These are phyloP conservation scores for Nitzschia inconspicua DNA, from an alignment of 108 stramenopile genomes.

Conservation along the genomic window DNA sequence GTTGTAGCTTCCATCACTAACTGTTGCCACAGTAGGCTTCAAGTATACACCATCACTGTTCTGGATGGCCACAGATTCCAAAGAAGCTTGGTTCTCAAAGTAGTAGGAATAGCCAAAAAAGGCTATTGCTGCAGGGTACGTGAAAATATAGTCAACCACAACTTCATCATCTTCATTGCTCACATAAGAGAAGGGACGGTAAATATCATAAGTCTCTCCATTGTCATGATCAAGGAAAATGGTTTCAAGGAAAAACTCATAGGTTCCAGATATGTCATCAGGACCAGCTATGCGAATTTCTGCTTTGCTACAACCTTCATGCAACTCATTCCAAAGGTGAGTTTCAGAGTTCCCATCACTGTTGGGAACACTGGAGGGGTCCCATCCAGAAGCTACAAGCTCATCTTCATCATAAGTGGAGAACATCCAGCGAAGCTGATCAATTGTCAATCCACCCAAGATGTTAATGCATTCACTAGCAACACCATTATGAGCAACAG, in stretches of 20 bases:
- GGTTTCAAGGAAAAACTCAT: conserved; percentile 8
- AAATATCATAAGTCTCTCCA: not conserved
- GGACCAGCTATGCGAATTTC: conserved; percentile 7
- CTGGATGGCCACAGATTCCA: conserved; percentile 18
- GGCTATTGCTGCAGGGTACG: conserved; percentile 5
- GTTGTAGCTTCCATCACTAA: conserved; percentile 21
- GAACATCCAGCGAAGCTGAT: conserved; percentile 32
- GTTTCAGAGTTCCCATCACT: conserved; percentile 4
- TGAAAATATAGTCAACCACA: not conserved
- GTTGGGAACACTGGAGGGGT: not conserved
- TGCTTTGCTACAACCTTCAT: not conserved
- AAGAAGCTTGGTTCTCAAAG: conserved; percentile 1
- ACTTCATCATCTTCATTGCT: not conserved
- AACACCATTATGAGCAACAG: not conserved
- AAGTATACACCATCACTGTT: conserved; percentile 4
- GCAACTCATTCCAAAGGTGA: conserved; percentile 15
- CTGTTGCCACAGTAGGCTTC: not conserved
- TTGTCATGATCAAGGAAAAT: not conserved
- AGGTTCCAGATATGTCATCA: not conserved
- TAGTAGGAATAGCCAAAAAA: conserved; percentile 26
- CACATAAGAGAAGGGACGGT: not conserved
- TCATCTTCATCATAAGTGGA: conserved; percentile 2
- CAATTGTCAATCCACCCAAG: conserved; percentile 8
- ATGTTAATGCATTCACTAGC: conserved; percentile 9
- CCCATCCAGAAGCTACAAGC: conserved; percentile 5